Percentiles rank a stretch among this genome's conserved stretches.
phyloP scores from a whole-genome alignment of 2,329 filamentous ascomycete genomes.

The Diaporthe vaccinii region DNA sequence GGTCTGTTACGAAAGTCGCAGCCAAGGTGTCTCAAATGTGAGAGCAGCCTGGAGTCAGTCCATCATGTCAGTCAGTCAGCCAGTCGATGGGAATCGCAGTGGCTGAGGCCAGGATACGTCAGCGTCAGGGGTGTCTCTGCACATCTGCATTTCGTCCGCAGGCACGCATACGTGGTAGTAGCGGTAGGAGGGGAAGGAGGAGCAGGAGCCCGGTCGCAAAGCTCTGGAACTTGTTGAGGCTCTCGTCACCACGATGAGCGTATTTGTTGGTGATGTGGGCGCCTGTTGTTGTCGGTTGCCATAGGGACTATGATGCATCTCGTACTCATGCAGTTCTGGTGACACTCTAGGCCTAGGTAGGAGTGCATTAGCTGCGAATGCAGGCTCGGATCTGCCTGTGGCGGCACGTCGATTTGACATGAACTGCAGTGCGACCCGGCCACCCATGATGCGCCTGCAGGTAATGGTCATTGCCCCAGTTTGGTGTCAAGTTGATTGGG shows the following conservation, averaged over 20 bases:
- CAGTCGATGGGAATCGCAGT: not conserved
- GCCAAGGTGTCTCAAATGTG: slow-evolving; percentile 17
- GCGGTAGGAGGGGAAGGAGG: not conserved
- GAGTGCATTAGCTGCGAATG: slow-evolving; percentile 32
- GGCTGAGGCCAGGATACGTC: slow-evolving; percentile 29
- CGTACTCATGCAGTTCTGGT: slow-evolving; percentile 1
- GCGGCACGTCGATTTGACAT: slow-evolving; percentile 17
- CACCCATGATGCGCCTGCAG: slow-evolving; percentile 20
- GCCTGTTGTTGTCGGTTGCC: slow-evolving; percentile 8
- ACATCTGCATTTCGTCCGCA: slow-evolving; percentile 12
- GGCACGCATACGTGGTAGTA: not conserved
- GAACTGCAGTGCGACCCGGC: slow-evolving; percentile 14
- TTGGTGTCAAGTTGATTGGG: slow-evolving; percentile 36
- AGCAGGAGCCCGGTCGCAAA: not conserved
- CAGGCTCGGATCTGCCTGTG: not conserved
- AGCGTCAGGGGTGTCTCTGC: slow-evolving; percentile 3
- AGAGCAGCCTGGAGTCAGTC: slow-evolving; percentile 2
- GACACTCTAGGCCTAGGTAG: not conserved
- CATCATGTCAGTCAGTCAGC: not conserved
- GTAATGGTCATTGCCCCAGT: slow-evolving; percentile 15
- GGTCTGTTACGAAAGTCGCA: slow-evolving; percentile 11
- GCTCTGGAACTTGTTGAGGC: not conserved
- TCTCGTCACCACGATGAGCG: not conserved
- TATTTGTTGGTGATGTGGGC: not conserved
- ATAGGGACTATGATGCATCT: slow-evolving; percentile 9